Base-by-base conservation (phyloP, 2,329 filamentous ascomycete genomes). In the Ophioceras dolichostomum region DNA sequence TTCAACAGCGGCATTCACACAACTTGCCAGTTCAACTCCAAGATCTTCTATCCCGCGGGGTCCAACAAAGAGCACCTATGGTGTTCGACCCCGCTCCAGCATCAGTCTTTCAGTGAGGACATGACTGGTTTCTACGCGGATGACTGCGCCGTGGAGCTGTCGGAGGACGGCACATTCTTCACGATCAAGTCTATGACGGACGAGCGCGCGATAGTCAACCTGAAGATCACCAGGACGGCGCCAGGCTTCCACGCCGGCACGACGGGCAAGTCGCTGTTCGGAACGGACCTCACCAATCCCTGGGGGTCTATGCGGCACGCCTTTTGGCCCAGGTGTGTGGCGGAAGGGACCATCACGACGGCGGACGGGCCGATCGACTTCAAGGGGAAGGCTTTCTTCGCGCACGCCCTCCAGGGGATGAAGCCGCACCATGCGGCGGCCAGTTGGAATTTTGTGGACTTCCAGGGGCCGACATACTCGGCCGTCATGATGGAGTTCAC, bases 401-500 rank as follows among this genome's bases (percentile, higher is more conserved):
- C 81, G 47, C 82, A 91, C 58, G 88, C 86, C 29, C 65, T 96
- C 36, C 91, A 96, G 64, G 91, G 88, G 57, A 96, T 96, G 89
- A 98, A 98, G 72, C 91, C 91, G 29, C 91, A 98, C 59, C 93
- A 98, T 57, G 83, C 87, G 41, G 88, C 89, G 43, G 78, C 83
- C 21, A 77, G 74, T 45, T 98, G 91, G 91, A 94, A 91, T 62
- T 98, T 95, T 65, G 70, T 76, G 59, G 76, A 88, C 62, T 94
- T 94, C 66, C 88, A 96, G 57, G 80, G 84, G 12, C 81, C 86
- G 17, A 85, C 69, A 16, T 83, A 86, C 64, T 91, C 88, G 20
- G 89, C 88, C 20, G 64, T 94, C 46, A 68, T 96, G 67, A 98
- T 98, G 91, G 83, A 96, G 59, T 98, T 79, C 59, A 94, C 78